Evolutionary conservation across 768 basidiomycete species (phyloP), one percentile per base, ranked within the genome.

Genomic region (Xanthoconium purpureum): DNA sequence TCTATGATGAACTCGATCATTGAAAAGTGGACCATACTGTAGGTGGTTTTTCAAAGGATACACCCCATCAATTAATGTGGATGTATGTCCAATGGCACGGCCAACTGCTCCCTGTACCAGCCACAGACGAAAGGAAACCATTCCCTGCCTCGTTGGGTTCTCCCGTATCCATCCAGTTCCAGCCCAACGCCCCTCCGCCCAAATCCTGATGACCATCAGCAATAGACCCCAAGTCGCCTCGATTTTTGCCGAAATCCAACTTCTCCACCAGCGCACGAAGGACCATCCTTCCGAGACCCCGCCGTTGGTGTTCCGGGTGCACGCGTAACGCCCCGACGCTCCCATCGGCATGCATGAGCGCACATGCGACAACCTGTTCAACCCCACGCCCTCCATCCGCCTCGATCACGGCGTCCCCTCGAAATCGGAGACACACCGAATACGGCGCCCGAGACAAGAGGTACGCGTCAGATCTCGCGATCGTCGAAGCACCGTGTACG

Each of bases 351-450:
- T 65, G 60, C 51, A 69, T 52, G 43, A 67, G 14, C 33, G 37
- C 63, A 32, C 58, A 59, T 35, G 56, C 63, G 3, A 60, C 51
- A 17, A 57, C 57, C 11, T 32, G 44, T 33, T 48, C 45, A 12
- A 18, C 17, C 6, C 8, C 37, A 20, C 3, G 15, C 1, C 38
- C n/a, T 5, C 12, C 38, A 12, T 47, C 50, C 30, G 10, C 24
- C 13, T 24, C 46, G 12, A 0, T 28, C 14, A 5, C n/a, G 11
- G 3, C 10, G 24, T 36, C 47, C 6, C 36, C 45, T 8, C 40
- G 45, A 14, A 28, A 39, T 24, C 63, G 57, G 60, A 71, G 50
- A 28, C 63, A 71, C 18, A 69, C 63, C 1, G 65, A 67, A 28
- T 55, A 58, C n/a, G 58, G 53, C 20, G 45, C 54, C 8, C 65